These are phyloP conservation scores for Phytophthora syringae DNA, from an alignment of 352 stramenopile species.

Conservation along the genomic window DNA sequence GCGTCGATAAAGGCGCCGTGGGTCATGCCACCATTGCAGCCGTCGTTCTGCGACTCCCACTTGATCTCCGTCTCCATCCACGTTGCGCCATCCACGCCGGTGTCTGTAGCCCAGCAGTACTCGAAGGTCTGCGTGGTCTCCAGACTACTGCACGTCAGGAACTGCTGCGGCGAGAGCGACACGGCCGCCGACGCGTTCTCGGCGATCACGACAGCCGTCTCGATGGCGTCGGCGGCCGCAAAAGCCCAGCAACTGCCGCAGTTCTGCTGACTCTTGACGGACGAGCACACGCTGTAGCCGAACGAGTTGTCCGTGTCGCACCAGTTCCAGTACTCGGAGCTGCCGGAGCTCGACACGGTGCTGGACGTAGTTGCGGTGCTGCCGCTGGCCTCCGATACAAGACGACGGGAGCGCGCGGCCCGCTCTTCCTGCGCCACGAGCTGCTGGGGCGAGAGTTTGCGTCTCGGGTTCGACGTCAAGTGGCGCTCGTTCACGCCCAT, in stretches of 20 bases:
- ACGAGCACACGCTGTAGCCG: slow-evolving; percentile 67
- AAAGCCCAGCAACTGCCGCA: slow-evolving; percentile 88
- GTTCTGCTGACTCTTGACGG: slow-evolving; percentile 84
- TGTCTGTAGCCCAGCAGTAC: slow-evolving; percentile 73
- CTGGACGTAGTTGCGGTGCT: slow-evolving; percentile 8
- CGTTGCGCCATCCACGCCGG: slow-evolving; percentile 44
- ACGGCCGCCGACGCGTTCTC: slow-evolving; percentile 64
- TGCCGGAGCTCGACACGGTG: slow-evolving; percentile 30
- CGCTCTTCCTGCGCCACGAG: slow-evolving; percentile 70
- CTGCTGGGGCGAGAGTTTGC: slow-evolving; percentile 54
- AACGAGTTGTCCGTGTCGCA: slow-evolving; percentile 73
- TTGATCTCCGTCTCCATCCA: slow-evolving; percentile 73
- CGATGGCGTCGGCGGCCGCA: slow-evolving; percentile 75
- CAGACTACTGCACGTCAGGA: slow-evolving; percentile 71
- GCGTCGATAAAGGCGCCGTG: slow-evolving; percentile 82
- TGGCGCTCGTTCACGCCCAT: slow-evolving; percentile 76
- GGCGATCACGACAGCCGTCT: slow-evolving; percentile 75
- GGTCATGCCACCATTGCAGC: slow-evolving; percentile 85
- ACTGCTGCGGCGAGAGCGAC: slow-evolving; percentile 80
- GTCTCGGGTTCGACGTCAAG: slow-evolving; percentile 45
- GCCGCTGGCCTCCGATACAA: slow-evolving; percentile 29
- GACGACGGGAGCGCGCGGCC: slow-evolving; percentile 34
- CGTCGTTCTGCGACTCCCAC: slow-evolving; percentile 80
- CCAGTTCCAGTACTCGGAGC: slow-evolving; percentile 66
- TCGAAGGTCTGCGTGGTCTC: slow-evolving; percentile 74